phyloP scores from a whole-genome alignment of 2,329 filamentous ascomycete species.

The Xylaria sp. region DNA sequence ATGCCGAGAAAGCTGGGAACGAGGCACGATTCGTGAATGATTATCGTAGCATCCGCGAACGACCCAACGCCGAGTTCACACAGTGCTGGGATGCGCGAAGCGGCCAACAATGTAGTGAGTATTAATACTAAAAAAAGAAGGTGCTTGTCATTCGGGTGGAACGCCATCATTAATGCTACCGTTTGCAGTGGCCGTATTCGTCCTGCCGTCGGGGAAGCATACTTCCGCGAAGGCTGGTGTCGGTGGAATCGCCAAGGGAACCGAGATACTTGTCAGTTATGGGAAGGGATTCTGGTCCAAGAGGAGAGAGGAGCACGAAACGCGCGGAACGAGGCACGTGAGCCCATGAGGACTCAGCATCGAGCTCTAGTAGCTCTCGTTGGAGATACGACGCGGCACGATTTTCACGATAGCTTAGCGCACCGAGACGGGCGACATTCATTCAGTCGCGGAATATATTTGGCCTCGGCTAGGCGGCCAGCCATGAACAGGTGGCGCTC shows the following conservation, averaged over 20 bases:
- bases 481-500: slow-evolving; percentile 4
- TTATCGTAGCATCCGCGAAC: slow-evolving; percentile 66
- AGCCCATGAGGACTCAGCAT: not conserved
- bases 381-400: not conserved
- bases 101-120: slow-evolving; percentile 64
- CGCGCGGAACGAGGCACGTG: slow-evolving; percentile 10
- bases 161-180: slow-evolving; percentile 18
- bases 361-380: slow-evolving; percentile 9
- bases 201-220: slow-evolving; percentile 59
- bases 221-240: slow-evolving; percentile 47
- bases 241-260: slow-evolving; percentile 64
- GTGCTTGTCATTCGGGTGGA: not conserved
- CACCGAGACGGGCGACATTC: slow-evolving; percentile 1
- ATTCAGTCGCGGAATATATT: slow-evolving; percentile 4
- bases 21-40: slow-evolving; percentile 76
- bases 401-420: not conserved
- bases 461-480: slow-evolving; percentile 19
- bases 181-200: slow-evolving; percentile 54
- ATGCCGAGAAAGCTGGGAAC: slow-evolving; percentile 68
- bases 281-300: slow-evolving; percentile 74
- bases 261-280: slow-evolving; percentile 74
- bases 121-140: not conserved
- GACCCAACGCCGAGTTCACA: slow-evolving; percentile 69
- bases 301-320: slow-evolving; percentile 53
- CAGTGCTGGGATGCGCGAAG: slow-evolving; percentile 66